Evolutionary conservation across 2,329 filamentous ascomycete genomes (phyloP).

Genomic region (Proliferodiscus dingleyae): DNA sequence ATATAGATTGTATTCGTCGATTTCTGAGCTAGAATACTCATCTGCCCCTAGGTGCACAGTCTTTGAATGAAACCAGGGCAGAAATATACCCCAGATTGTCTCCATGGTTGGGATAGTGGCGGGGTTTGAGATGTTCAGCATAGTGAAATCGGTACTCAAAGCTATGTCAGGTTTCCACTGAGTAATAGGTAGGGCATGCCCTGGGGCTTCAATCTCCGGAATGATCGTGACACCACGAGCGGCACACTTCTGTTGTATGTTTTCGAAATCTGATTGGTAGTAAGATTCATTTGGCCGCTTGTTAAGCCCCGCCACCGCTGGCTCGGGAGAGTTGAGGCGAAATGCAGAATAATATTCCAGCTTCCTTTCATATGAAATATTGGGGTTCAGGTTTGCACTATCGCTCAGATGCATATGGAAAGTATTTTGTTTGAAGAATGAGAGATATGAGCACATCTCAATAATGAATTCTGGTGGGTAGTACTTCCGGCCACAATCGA

Average conservation of each 20-base stretch:
- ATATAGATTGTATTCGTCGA: conserved; percentile 46
- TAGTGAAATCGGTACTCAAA: conserved; percentile 40
- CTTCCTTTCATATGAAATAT: conserved; percentile 40
- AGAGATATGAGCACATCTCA: conserved; percentile 56
- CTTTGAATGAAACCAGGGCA: conserved; percentile 52
- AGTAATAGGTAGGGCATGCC: conserved; percentile 50
- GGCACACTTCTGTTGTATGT: conserved; percentile 48
- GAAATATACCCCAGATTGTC: conserved; percentile 47
- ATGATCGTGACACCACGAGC: conserved; percentile 52
- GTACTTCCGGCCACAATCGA: conserved; percentile 52
- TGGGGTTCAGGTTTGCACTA: conserved; percentile 47
- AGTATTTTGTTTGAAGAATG: conserved; percentile 56
- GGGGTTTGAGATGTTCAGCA: conserved; percentile 51
- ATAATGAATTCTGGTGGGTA: conserved; percentile 50
- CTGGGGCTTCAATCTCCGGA: conserved; percentile 56
- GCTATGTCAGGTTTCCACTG: conserved; percentile 56
- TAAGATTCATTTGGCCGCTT: conserved; percentile 51
- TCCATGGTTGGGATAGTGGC: conserved; percentile 49
- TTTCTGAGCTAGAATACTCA: conserved; percentile 44
- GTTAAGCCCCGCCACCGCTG: conserved; percentile 44
- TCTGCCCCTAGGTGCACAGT: conserved; percentile 53
- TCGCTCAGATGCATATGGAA: conserved; percentile 56
- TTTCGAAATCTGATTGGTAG: conserved; percentile 44
- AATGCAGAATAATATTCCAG: conserved; percentile 51
- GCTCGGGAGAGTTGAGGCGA: conserved; percentile 45